Evolutionary conservation across 2,329 filamentous ascomycete species (phyloP).

Genomic region (Aureobasidium sp.): DNA sequence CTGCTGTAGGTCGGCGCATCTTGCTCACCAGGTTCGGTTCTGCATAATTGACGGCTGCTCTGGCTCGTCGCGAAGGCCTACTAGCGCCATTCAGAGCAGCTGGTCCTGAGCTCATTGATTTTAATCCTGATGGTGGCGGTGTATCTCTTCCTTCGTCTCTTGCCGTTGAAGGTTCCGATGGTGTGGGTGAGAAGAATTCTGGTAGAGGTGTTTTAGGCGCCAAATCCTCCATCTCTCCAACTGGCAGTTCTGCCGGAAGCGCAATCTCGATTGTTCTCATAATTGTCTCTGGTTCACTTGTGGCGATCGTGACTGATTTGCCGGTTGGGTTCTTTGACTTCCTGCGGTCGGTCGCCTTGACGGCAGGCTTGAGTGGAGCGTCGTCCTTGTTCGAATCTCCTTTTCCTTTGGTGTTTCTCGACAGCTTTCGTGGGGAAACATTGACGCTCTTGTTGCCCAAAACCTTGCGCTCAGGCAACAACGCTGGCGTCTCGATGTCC

Average conservation of each 20-base stretch:
- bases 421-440: slow-evolving; percentile 28
- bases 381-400: slow-evolving; percentile 18
- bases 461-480: slow-evolving; percentile 30
- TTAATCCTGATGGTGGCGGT: slow-evolving; percentile 23
- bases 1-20: slow-evolving; percentile 42
- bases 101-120: slow-evolving; percentile 20
- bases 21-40: slow-evolving; percentile 43
- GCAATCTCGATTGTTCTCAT: slow-evolving; percentile 14
- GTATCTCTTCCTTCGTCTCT: slow-evolving; percentile 39
- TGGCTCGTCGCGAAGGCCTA: slow-evolving; percentile 39
- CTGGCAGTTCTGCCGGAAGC: not conserved
- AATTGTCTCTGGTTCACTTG: slow-evolving; percentile 19
- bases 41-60: slow-evolving; percentile 42
- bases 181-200: slow-evolving; percentile 38
- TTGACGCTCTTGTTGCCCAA: slow-evolving; percentile 37
- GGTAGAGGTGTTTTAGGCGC: slow-evolving; percentile 25
- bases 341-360: slow-evolving; percentile 12
- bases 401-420: slow-evolving; percentile 13
- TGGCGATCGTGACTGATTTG: slow-evolving; percentile 18
- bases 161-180: slow-evolving; percentile 36
- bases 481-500: not conserved
- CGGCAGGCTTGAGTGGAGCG: slow-evolving; percentile 12
- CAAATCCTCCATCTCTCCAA: not conserved
- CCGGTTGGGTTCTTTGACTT: slow-evolving; percentile 15
- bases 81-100: slow-evolving; percentile 22